Percentiles rank a stretch among this genome's conserved stretches.
phyloP scores from a whole-genome alignment of 2,329 filamentous ascomycete species.

The Hymenoscyphus scutula region DNA sequence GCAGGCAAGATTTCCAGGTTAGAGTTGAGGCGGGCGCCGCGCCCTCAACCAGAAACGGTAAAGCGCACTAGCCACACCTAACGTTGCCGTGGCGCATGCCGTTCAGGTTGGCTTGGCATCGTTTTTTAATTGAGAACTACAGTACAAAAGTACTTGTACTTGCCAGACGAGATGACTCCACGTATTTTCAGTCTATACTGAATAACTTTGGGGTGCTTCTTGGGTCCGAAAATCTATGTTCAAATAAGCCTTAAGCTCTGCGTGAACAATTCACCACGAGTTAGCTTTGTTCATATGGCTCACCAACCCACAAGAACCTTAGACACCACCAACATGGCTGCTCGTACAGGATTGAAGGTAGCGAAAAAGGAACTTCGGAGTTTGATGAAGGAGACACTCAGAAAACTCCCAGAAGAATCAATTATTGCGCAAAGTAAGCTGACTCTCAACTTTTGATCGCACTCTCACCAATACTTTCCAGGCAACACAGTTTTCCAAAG shows the following conservation, averaged over 20 bases:
- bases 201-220: background rate
- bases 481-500: slow-evolving; percentile 63
- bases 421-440: slow-evolving; percentile 68
- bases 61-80: background rate
- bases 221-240: background rate
- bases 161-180: background rate
- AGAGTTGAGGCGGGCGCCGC: background rate
- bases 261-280: no score
- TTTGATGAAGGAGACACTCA: slow-evolving; percentile 66
- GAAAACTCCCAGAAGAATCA: slow-evolving; percentile 58
- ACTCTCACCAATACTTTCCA: slow-evolving; percentile 38
- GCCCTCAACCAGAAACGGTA: background rate
- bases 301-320: background rate
- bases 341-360: slow-evolving; percentile 48
- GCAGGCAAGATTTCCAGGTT: background rate
- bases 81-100: background rate
- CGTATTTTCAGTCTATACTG: background rate
- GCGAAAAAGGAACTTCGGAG: slow-evolving; percentile 76
- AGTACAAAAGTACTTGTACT: background rate
- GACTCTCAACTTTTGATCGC: background rate
- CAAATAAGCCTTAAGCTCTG: no score
- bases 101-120: background rate
- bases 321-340: slow-evolving; percentile 20
- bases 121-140: background rate
- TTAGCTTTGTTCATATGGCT: background rate